A percentile compares a stretch with the other conserved stretches of the same genome.
phyloP scores from a whole-genome alignment of 768 basidiomycete genomes.

The Leccinum fibrillosum region DNA sequence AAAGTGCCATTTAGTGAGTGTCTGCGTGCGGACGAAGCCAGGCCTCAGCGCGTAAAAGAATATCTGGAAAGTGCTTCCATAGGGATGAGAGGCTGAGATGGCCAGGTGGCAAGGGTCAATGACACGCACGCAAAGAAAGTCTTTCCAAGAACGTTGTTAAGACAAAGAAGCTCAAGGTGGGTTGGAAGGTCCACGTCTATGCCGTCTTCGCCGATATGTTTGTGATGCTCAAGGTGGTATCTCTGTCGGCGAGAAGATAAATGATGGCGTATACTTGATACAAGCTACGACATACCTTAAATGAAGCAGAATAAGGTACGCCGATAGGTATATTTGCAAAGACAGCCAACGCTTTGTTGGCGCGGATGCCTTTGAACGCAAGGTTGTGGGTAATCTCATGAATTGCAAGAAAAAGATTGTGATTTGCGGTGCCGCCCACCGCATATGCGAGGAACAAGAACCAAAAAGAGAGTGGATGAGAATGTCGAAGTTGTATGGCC shows the following conservation, averaged over 20 bases:
- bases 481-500: slow-evolving; percentile 65
- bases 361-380: slow-evolving; percentile 77
- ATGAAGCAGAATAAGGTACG: slow-evolving; percentile 91
- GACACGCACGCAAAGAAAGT: slow-evolving; percentile 88
- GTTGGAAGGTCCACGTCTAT: slow-evolving; percentile 96
- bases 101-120: neutral
- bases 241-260: slow-evolving; percentile 41
- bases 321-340: slow-evolving; percentile 93
- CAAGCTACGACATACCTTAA: slow-evolving; percentile 61
- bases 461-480: slow-evolving; percentile 60
- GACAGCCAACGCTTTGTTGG: slow-evolving; percentile 87
- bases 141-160: slow-evolving; percentile 97
- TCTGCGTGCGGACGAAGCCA: slow-evolving; percentile 84
- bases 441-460: slow-evolving; percentile 80
- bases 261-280: neutral
- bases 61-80: slow-evolving; percentile 89
- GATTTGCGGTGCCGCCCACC: slow-evolving; percentile 93
- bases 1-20: slow-evolving; percentile 78
- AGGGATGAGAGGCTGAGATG: slow-evolving; percentile 5
- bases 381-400: slow-evolving; percentile 99
- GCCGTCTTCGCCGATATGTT: slow-evolving; percentile 91
- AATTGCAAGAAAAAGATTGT: slow-evolving; percentile 96
- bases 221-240: slow-evolving; percentile 97
- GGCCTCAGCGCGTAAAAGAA: slow-evolving; percentile 97
- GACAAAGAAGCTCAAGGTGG: slow-evolving; percentile 71